These are phyloP conservation scores for Fusarium sp. DNA, from an alignment of 2,329 filamentous ascomycete genomes.

Conservation along the genomic window DNA sequence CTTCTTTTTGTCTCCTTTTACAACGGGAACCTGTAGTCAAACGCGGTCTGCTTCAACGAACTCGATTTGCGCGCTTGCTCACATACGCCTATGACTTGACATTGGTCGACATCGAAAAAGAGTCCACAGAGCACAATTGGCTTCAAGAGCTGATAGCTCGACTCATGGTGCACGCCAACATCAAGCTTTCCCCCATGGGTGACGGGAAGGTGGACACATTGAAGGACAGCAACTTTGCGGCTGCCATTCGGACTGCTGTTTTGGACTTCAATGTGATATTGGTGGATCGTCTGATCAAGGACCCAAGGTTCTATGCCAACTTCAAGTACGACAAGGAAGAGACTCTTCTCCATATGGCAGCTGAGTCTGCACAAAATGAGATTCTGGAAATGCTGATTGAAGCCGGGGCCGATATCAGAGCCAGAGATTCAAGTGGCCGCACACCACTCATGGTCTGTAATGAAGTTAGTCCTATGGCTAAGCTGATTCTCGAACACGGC, in stretches of 20 bases:
- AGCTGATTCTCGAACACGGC: conserved; percentile 40
- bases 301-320: conserved; percentile 47
- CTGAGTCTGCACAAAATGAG: conserved; percentile 35
- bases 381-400: conserved; percentile 44
- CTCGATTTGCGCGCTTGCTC: conserved; percentile 34
- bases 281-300: conserved; percentile 42
- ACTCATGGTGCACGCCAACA: conserved; percentile 24
- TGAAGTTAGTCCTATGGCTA: conserved; percentile 33
- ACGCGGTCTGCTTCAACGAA: conserved; percentile 8
- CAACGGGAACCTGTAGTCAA: conserved; percentile 13
- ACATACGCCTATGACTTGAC: conserved; percentile 40
- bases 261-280: conserved; percentile 37
- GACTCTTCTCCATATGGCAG: conserved; percentile 44
- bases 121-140: conserved; percentile 10
- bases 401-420: conserved; percentile 42
- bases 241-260: conserved; percentile 39
- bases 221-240: conserved; percentile 30
- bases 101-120: conserved; percentile 5
- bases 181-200: conserved; percentile 20
- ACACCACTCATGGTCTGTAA: conserved; percentile 51
- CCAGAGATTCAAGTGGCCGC: conserved; percentile 41
- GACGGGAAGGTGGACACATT: conserved; percentile 17
- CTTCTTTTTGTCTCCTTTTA: conserved; percentile 28
- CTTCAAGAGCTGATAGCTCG: conserved; percentile 20
- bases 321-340: conserved; percentile 18